These are phyloP conservation scores for Tricholoma matsutake DNA, from an alignment of 768 basidiomycete species.

Conservation along the genomic window DNA sequence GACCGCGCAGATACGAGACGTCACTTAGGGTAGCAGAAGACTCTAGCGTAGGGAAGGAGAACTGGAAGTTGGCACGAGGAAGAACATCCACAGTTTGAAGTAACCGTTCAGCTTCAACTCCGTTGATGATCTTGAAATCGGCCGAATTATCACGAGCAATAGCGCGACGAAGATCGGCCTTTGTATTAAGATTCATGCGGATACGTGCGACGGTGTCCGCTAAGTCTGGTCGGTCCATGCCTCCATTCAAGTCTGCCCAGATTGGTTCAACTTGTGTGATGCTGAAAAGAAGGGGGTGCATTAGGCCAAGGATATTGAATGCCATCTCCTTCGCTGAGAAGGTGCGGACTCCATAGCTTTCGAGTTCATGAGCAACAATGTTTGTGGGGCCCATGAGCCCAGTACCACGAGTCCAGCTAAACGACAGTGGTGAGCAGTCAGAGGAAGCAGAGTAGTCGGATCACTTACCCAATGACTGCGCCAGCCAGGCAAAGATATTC, in stretches of 20 bases:
- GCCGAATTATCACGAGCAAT: slow-evolving; percentile 91
- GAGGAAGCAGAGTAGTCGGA: not conserved
- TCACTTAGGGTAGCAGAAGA: slow-evolving; percentile 64
- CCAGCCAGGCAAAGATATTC: slow-evolving; percentile 98
- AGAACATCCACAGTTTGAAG: slow-evolving; percentile 90
- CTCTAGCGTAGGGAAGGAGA: slow-evolving; percentile 89
- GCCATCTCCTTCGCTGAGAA: slow-evolving; percentile 99
- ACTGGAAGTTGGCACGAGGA: slow-evolving; percentile 97
- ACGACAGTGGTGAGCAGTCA: slow-evolving; percentile 8
- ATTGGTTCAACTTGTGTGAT: slow-evolving; percentile 99
- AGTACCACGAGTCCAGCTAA: slow-evolving; percentile 95
- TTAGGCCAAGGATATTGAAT: slow-evolving; percentile 98
- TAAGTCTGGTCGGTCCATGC: slow-evolving; percentile 96
- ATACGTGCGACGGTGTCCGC: slow-evolving; percentile 90
- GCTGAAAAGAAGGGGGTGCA: slow-evolving; percentile 99
- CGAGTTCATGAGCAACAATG: slow-evolving; percentile 90
- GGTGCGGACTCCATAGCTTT: slow-evolving; percentile 90
- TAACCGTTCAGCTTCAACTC: slow-evolving; percentile 87
- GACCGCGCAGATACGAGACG: slow-evolving; percentile 74
- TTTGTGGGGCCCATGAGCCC: slow-evolving; percentile 96
- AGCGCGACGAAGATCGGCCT: slow-evolving; percentile 90
- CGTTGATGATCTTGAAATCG: slow-evolving; percentile 92
- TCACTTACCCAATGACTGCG: slow-evolving; percentile 89
- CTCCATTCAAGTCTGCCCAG: slow-evolving; percentile 98
- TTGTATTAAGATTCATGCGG: slow-evolving; percentile 74